These are phyloP conservation scores for Berkeleyomyces basicola DNA, from an alignment of 2,329 filamentous ascomycete species.

Conservation along the genomic window DNA sequence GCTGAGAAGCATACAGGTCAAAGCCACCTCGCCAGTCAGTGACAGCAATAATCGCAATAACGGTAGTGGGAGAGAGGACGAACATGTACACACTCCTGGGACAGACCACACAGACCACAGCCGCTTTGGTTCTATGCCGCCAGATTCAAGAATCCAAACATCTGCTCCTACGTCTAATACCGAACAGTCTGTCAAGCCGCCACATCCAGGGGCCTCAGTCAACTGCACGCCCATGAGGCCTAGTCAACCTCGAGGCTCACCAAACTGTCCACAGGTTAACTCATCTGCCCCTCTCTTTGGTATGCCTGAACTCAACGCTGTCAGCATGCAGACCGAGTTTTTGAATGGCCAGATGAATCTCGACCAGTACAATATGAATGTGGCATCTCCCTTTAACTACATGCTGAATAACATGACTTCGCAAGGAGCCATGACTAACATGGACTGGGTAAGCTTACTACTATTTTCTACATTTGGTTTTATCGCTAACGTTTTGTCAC, in stretches of 20 bases:
- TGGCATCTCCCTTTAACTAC: slow-evolving; percentile 17
- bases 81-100: background rate
- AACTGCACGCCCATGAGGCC: background rate
- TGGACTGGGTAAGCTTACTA: slow-evolving; percentile 31
- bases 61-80: background rate
- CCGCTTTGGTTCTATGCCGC: background rate
- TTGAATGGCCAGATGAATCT: background rate
- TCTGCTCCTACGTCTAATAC: background rate
- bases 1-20: slow-evolving; percentile 48
- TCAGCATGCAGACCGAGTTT: background rate
- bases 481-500: background rate
- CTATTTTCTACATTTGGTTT: background rate
- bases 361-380: background rate
- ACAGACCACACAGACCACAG: background rate
- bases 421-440: slow-evolving; percentile 21
- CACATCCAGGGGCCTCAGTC: background rate
- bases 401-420: slow-evolving; percentile 32
- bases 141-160: background rate
- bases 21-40: background rate
- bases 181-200: background rate
- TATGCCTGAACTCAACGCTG: background rate
- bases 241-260: background rate
- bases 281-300: background rate
- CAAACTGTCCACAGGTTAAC: background rate
- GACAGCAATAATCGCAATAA: background rate